Conservation (phyloP, 2,329 filamentous ascomycete genomes). For the Ophiostoma quercus region DNA sequence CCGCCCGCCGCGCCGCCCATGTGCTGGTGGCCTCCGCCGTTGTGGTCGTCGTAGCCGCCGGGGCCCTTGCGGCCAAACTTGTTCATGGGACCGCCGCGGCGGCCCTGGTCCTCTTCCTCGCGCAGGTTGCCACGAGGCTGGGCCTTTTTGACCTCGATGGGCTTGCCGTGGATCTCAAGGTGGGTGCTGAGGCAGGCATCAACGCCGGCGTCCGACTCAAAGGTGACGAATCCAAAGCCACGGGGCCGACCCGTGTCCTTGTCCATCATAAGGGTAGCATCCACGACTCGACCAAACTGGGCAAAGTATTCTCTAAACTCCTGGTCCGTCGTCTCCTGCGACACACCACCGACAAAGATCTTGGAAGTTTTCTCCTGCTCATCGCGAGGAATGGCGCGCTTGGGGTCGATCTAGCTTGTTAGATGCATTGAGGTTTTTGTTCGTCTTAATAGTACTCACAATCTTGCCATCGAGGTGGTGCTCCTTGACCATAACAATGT, state of each 20-base stretch:
- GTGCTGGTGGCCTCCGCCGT: constrained; percentile 36
- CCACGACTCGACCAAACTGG: constrained; percentile 91
- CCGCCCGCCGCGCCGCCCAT: constrained; percentile 44
- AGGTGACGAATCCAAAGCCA: constrained; percentile 97
- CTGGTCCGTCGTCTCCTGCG: constrained; percentile 91
- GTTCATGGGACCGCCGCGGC: constrained; percentile 44
- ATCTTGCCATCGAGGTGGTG: constrained; percentile 98
- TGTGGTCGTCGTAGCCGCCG: constrained; percentile 34
- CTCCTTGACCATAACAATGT: constrained; percentile 99
- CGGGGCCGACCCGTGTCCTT: constrained; percentile 96
- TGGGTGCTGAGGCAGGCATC: constrained; percentile 81
- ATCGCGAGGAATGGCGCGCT: constrained; percentile 92
- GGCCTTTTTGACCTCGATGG: constrained; percentile 96
- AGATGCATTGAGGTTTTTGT: background rate
- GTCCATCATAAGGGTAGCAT: constrained; percentile 99
- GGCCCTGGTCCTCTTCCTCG: constrained; percentile 74
- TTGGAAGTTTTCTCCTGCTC: constrained; percentile 98
- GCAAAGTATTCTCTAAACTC: constrained; percentile 97
- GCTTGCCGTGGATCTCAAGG: constrained; percentile 89
- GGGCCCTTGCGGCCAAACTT: constrained; percentile 46
- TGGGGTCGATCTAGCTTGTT: constrained; percentile 77
- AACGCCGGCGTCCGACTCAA: constrained; percentile 91
- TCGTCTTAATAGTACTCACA: constrained; percentile 51
- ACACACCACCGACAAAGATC: constrained; percentile 97
- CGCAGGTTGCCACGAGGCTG: constrained; percentile 91